A percentile compares a stretch with the other conserved stretches of the same genome.
Conservation (phyloP, 2,329 filamentous ascomycete species). For the Talaromyces funiculosus region DNA sequence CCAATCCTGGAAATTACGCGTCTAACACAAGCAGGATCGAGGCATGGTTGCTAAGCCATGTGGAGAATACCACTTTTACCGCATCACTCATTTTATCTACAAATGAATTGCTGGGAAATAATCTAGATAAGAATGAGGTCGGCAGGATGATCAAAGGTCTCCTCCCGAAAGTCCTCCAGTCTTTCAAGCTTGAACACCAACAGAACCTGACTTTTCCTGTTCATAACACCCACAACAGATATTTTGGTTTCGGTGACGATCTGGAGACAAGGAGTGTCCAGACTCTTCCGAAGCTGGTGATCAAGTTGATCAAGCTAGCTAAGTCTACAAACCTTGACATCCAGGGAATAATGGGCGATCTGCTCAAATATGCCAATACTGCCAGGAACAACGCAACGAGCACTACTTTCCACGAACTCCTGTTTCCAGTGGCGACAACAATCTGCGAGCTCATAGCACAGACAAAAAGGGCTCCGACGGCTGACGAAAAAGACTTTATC, state of each 20-base stretch:
- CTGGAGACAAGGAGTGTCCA: background rate
- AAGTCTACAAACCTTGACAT: background rate
- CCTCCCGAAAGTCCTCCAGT: background rate
- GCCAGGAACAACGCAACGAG: background rate
- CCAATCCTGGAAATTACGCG: background rate
- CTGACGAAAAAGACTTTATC: background rate
- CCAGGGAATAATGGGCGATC: background rate
- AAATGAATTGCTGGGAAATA: background rate
- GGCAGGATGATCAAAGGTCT: background rate
- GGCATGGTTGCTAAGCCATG: background rate
- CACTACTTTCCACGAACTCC: background rate
- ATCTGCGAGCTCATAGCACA: background rate
- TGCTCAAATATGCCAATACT: background rate
- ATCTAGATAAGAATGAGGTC: background rate
- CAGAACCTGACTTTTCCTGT: background rate
- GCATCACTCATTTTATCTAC: background rate
- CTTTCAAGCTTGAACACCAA: background rate
- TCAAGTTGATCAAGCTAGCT: background rate
- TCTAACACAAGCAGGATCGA: background rate
- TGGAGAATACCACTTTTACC: conserved; percentile 5
- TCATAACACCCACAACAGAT: background rate
- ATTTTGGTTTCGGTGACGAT: too few species aligned
- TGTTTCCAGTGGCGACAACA: background rate
- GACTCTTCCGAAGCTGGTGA: background rate
- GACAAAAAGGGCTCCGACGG: background rate